Evolutionary conservation across 2,329 filamentous ascomycete genomes (phyloP), one percentile per base, ranked within the genome.

Genomic region (Pseudogymnoascus sp.): DNA sequence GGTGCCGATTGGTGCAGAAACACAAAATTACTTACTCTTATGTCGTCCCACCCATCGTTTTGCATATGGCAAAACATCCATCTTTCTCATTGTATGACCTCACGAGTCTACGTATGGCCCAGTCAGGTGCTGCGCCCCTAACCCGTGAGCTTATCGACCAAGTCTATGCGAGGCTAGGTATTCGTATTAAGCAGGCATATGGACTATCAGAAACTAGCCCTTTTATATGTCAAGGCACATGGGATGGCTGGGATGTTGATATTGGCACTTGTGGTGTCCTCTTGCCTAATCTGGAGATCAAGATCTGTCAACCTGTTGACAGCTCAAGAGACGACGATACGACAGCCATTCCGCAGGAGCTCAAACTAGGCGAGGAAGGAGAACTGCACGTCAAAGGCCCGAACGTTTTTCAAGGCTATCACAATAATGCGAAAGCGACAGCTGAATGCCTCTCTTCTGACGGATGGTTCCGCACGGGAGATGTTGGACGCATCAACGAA

Each of bases 151-250:
- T 96, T 3, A 87, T 92, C 1, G 84, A 90, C 61, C 82, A 84
- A 9, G 83, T 92, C 4, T 89, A 90, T 78, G 75, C 83, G 22
- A 83, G 91, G 8, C 82, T 92, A 62, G 84, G 84, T 60, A 79
- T 93, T 25, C 86, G 87, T 5, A 85, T 95, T 66, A 96, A 95
- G 78, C 92, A 96, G 75, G 91, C 89, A 23, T 96, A 95, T 71
- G 92, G 92, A 0, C 81, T 96, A 11, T 90, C 86, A 5, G 92
- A 96, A 77, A 93, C 90, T n/a, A 87, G 87, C 25, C 91, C 91
- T 0, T 87, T 84, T 1, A 88, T 89, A 0, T 86, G 90, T 67
- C 83, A 84, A 11, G 89, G 90, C 74, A 76, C 81, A 14, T 85
- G 89, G 78, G 82, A 84, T 33, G 52, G 6, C 4, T 45, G 41